Conservation (phyloP, 202 grass and related monocot genomes). For the Miscanthus sacchariflorus region DNA sequence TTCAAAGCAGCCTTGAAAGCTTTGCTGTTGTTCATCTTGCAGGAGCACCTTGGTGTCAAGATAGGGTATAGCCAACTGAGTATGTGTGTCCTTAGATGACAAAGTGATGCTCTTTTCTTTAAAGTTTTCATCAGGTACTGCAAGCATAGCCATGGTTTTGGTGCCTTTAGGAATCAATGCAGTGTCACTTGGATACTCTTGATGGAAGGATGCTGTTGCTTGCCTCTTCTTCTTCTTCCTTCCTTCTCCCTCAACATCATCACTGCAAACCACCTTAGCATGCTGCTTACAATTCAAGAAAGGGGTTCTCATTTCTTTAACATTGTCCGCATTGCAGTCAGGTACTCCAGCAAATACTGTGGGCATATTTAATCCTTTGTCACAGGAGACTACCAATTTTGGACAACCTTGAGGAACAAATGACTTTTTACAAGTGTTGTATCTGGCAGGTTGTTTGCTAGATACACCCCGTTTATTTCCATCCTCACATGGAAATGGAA, state of each 20-base stretch:
- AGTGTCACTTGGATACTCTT: slow-evolving; percentile 33
- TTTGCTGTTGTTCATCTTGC: slow-evolving; percentile 41
- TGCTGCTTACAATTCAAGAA: slow-evolving; percentile 35
- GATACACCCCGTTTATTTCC: slow-evolving; percentile 34
- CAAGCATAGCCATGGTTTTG: slow-evolving; percentile 20
- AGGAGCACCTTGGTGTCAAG: slow-evolving; percentile 39
- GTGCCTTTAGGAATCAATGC: slow-evolving; percentile 29
- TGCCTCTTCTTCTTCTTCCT: slow-evolving; percentile 51
- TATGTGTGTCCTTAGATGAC: slow-evolving; percentile 32
- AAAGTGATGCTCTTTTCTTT: slow-evolving; percentile 32
- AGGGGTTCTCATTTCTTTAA: slow-evolving; percentile 41
- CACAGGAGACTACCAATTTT: slow-evolving; percentile 17
- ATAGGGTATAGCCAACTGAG: slow-evolving; percentile 41
- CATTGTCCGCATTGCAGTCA: slow-evolving; percentile 34
- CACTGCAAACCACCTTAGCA: slow-evolving; percentile 35
- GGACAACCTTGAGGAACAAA: slow-evolving; percentile 41
- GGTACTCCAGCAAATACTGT: slow-evolving; percentile 34
- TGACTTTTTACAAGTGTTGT: slow-evolving; percentile 22
- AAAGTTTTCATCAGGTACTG: slow-evolving; percentile 40
- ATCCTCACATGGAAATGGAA: slow-evolving; percentile 32
- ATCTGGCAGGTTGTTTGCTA: slow-evolving; percentile 37
- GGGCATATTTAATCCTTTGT: slow-evolving; percentile 30
- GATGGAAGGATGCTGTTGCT: slow-evolving; percentile 38
- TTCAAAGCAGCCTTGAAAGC: slow-evolving; percentile 35
- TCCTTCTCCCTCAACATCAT: slow-evolving; percentile 40